Evolutionary conservation across 1,139 yeast genomes (phyloP).

Genomic region (Debaryomycetaceae sp.): DNA sequence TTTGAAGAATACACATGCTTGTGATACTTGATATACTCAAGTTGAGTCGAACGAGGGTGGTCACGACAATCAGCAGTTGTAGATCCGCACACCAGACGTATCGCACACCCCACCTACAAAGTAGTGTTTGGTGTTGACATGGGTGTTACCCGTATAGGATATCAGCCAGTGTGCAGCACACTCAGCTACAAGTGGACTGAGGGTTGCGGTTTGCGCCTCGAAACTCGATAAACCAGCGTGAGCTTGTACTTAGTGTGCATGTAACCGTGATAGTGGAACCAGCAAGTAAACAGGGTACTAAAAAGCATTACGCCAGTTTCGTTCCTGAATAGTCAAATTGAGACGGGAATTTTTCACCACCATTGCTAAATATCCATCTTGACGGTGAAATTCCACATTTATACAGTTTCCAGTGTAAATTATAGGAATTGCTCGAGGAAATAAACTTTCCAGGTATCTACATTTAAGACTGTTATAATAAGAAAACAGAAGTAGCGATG

Average conservation of each 20-base stretch:
- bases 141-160: too few species aligned
- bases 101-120: too few species aligned
- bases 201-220: too few species aligned
- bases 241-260: background rate
- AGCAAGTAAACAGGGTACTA: background rate
- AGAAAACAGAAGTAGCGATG: background rate
- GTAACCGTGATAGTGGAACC: background rate
- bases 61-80: too few species aligned
- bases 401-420: background rate
- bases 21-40: too few species aligned
- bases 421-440: background rate
- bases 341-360: conserved; percentile 17
- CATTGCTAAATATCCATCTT: background rate
- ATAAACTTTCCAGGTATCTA: background rate
- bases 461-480: too few species aligned
- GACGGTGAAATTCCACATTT: background rate
- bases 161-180: background rate
- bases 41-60: too few species aligned
- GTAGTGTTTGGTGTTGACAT: too few species aligned
- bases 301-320: background rate
- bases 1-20: too few species aligned
- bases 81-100: too few species aligned
- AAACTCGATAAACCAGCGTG: too few species aligned
- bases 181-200: too few species aligned
- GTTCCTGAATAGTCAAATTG: background rate